phyloP scores from a whole-genome alignment of 345 rosid species.

The Draba incana region DNA sequence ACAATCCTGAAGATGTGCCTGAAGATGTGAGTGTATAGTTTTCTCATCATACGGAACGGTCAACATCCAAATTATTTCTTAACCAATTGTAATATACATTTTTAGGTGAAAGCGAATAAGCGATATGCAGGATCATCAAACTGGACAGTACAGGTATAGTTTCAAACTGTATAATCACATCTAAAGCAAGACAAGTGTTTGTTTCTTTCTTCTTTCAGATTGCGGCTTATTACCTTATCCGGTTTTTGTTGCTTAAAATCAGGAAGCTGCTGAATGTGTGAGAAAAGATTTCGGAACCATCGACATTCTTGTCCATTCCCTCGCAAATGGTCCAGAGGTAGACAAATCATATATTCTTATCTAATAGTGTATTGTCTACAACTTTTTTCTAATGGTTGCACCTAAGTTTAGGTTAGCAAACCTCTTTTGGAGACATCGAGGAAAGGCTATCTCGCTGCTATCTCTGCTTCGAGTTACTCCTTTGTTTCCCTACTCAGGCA shows the following conservation, averaged over 20 bases:
- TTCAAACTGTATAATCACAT: not conserved
- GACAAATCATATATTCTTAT: not conserved
- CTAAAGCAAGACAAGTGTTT: not conserved
- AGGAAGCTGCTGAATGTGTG: slow-evolving; percentile 94
- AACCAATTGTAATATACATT: slow-evolving; percentile 19
- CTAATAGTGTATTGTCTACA: not conserved
- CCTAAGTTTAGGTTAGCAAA: slow-evolving; percentile 67
- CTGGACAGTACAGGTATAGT: slow-evolving; percentile 93
- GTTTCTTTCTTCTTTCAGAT: not conserved
- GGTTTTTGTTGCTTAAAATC: slow-evolving; percentile 29
- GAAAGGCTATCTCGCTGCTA: slow-evolving; percentile 89
- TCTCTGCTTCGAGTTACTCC: slow-evolving; percentile 96
- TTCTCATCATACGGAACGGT: slow-evolving; percentile 6
- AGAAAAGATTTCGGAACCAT: slow-evolving; percentile 84
- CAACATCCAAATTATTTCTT: slow-evolving; percentile 14
- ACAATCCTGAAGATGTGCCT: slow-evolving; percentile 81
- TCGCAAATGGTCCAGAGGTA: slow-evolving; percentile 98
- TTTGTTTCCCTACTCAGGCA: slow-evolving; percentile 83
- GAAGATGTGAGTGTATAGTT: slow-evolving; percentile 66
- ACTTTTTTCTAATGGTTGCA: slow-evolving; percentile 10
- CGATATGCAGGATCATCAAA: slow-evolving; percentile 89
- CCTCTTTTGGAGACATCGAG: slow-evolving; percentile 95
- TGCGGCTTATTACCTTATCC: slow-evolving; percentile 7
- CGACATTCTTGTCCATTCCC: slow-evolving; percentile 94
- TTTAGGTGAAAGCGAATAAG: slow-evolving; percentile 79